Base-by-base conservation (phyloP, 2,329 filamentous ascomycete species). In the Nemania sp. region DNA sequence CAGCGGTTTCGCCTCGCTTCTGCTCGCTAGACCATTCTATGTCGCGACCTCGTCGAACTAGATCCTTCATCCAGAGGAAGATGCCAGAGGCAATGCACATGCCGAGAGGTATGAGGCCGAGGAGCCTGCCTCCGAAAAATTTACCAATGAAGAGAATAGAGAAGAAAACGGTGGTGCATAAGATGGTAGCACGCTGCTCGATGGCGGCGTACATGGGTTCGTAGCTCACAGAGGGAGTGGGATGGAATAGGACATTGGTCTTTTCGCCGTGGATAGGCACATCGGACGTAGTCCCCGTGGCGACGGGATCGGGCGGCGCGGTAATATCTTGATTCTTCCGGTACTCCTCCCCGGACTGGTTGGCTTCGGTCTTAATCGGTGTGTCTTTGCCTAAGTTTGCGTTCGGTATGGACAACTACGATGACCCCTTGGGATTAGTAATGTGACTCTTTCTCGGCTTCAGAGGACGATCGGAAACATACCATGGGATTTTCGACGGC, bases 231-330 rank as follows among this genome's bases (percentile, higher is more conserved):
- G 88, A 89, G 0, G 93, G 93, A 0, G 93, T 97, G 14, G 94
- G 93, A 71, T 97, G 93, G 72, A 97, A 97, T 24, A 97, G 80
- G 15, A 97, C 86, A 59, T 96, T 97, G 3, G 94, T 97, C 80
- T 94, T 97, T 69, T 97, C 93, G 65, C 92, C 93, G 67, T 92
- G 89, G 54, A 97, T 96, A 3, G 94, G 94, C 1, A 97, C 91
- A 72, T 97, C 94, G 22, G 90, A 92, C 0, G 93, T 97, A 28
- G 87, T 84, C 20, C 91, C 90, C 52, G 86, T 81, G 14, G 86
- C 86, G 17, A 96, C 78, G 0, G 93, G 93, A 61, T 95, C 92
- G 1, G 93, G 93, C 2, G 93, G 93, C 0, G 93, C 90, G 0
- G 91, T 96, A 52, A 96, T 79, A 72, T 97, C 93, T 73, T 97